Evolutionary conservation across 1,139 yeast species (phyloP).

Genomic region (Yamadazyma sp.): DNA sequence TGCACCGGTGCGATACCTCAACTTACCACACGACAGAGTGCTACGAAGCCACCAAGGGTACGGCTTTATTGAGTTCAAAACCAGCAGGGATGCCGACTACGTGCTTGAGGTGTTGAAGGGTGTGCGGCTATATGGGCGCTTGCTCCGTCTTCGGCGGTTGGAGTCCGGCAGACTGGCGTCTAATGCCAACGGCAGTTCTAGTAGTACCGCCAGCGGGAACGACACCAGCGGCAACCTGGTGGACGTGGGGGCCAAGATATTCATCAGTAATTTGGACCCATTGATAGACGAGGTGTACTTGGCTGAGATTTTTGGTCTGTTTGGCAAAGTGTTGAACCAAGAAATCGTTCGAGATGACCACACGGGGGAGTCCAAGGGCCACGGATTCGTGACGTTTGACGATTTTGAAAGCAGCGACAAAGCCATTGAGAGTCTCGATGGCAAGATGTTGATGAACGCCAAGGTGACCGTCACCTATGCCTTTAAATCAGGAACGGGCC

Average conservation of each 20-base stretch:
- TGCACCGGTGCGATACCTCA: conserved; percentile 71
- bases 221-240: conserved; percentile 4
- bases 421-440: conserved; percentile 71
- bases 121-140: conserved; percentile 62
- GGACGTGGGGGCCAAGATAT: conserved; percentile 75
- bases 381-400: conserved; percentile 61
- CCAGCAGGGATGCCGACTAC: conserved; percentile 67
- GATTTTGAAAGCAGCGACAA: conserved; percentile 69
- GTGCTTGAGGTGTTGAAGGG: conserved; percentile 63
- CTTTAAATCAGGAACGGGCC: conserved; percentile 53
- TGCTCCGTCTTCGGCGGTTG: conserved; percentile 46
- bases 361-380: conserved; percentile 55
- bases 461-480: conserved; percentile 69
- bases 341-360: conserved; percentile 50
- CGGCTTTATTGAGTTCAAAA: conserved; percentile 79
- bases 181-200: conserved; percentile 9
- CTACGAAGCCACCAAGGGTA: conserved; percentile 76
- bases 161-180: conserved; percentile 9
- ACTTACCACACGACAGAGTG: conserved; percentile 79
- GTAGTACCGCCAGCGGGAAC: neutral
- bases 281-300: conserved; percentile 65
- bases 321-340: conserved; percentile 66
- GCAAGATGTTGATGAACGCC: conserved; percentile 67
- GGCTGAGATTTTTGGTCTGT: conserved; percentile 60
- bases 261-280: conserved; percentile 70